Evolutionary conservation across 768 basidiomycete genomes (phyloP), one percentile per base, ranked within the genome.

Genomic region (Nevesoporus exiguus): DNA sequence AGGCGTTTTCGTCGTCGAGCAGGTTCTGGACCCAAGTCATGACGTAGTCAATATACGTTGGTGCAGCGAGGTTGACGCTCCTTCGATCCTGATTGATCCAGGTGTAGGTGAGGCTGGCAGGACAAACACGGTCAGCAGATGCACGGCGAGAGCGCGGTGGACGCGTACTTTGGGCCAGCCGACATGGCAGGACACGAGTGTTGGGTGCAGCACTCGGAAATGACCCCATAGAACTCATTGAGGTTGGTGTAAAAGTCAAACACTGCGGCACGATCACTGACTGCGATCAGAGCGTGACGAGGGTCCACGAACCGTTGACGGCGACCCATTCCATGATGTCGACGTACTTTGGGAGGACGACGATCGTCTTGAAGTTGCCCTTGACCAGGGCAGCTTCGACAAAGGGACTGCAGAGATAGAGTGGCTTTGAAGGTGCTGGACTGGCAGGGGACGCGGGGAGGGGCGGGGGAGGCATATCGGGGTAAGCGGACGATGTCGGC

Each of bases 271-370:
- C 30, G 22, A 13, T 64, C 45, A 40, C 3, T 5, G 30, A 19
- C 22, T 2, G 40, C 21, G 21, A 22, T n/a, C 36, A 17, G 15
- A 17, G 34, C 34, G 34, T 6, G 39, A 19, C 19, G 39, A 19
- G 39, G 17, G 29, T n/a, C n/a, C n/a, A 17, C 14, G 50, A 80
- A 96, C 94, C 83, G 65, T 96, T 96, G 40, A 93, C 88, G 11
- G 93, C 94, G 27, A 96, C 94, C 94, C 94, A 97, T 68, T 97
- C 94, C 80, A 93, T 95, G 54, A 92, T 86, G 67, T 96, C 93
- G 27, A 91, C 88, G 62, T 95, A 97, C 70, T 96, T 97, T 7
- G 96, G 96, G 50, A 93, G 80, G 73, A 93, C 89, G 53, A 98
- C 94, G 64, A 98, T 98, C 3, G 94, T 97, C 76, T 96, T 98